phyloP scores from a whole-genome alignment of 1,284 basidiomycete species.

The Cutaneotrichosporon cavernicola region DNA sequence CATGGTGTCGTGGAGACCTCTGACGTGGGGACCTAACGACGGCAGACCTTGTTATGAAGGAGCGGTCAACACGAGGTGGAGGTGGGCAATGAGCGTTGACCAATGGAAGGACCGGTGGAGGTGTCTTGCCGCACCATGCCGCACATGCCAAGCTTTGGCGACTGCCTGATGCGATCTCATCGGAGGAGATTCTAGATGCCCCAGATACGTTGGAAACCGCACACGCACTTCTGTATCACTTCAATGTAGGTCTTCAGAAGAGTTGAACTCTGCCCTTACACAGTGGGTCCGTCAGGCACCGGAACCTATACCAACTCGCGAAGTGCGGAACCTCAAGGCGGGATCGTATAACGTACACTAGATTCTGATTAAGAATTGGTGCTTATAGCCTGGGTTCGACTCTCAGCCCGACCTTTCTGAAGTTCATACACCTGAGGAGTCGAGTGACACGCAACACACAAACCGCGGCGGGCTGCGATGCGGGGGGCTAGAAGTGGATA shows the following conservation, averaged over 20 bases:
- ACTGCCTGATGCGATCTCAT: neutral
- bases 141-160: neutral
- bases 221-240: too few species aligned
- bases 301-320: too few species aligned
- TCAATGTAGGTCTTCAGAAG: too few species aligned
- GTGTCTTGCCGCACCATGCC: neutral
- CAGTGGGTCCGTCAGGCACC: too few species aligned
- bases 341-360: conserved; percentile 2
- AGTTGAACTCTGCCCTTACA: too few species aligned
- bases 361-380: conserved; percentile 4
- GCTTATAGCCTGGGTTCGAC: conserved; percentile 5
- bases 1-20: neutral
- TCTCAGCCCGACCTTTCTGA: neutral
- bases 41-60: neutral
- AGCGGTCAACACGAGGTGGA: neutral
- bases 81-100: neutral
- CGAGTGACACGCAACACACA: too few species aligned
- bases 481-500: neutral
- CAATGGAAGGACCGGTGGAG: neutral
- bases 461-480: too few species aligned
- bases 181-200: neutral
- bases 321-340: neutral
- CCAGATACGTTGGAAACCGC: too few species aligned
- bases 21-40: neutral
- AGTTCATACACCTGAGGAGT: too few species aligned